Evolutionary conservation across 768 basidiomycete genomes (phyloP).

Genomic region (Mycena amicta): DNA sequence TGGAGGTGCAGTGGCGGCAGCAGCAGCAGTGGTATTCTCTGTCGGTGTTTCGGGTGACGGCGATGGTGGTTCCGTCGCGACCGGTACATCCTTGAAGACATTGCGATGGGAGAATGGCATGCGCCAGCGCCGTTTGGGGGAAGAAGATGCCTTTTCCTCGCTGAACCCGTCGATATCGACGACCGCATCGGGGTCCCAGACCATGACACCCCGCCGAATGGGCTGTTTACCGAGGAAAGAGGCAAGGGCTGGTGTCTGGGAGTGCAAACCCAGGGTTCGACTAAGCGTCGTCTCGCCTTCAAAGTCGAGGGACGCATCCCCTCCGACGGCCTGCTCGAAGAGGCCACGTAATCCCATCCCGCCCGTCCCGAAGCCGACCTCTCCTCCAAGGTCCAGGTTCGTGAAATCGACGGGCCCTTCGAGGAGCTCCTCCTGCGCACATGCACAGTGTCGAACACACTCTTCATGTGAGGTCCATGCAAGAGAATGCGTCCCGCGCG

Average conservation of each 20-base stretch:
- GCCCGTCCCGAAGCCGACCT: constrained; percentile 44
- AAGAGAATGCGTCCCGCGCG: constrained; percentile 48
- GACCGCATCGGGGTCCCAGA: constrained; percentile 39
- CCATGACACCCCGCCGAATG: constrained; percentile 44
- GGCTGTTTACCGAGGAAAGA: constrained; percentile 48
- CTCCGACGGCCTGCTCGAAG: constrained; percentile 51
- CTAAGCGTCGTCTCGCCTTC: constrained; percentile 27
- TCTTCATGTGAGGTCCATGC: constrained; percentile 61
- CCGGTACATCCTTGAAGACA: constrained; percentile 3
- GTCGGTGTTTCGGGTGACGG: background rate
- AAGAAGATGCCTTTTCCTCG: constrained; percentile 1
- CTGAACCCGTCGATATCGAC: constrained; percentile 39
- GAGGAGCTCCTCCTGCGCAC: constrained; percentile 18
- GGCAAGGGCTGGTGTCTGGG: constrained; percentile 53
- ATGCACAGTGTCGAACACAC: constrained; percentile 53
- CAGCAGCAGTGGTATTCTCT: too few species aligned
- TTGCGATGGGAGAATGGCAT: constrained; percentile 41
- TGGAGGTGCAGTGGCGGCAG: constrained; percentile 6
- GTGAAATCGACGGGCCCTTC: constrained; percentile 32
- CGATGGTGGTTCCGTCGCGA: background rate
- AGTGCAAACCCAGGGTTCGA: constrained; percentile 50
- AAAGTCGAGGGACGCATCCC: constrained; percentile 5
- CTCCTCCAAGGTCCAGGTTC: constrained; percentile 42
- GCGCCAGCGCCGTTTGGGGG: constrained; percentile 32
- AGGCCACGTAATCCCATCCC: constrained; percentile 50